A percentile compares a stretch with the other conserved stretches of the same genome.
Conservation (phyloP, 1,284 basidiomycete genomes). For the Kwoniella shivajii region DNA sequence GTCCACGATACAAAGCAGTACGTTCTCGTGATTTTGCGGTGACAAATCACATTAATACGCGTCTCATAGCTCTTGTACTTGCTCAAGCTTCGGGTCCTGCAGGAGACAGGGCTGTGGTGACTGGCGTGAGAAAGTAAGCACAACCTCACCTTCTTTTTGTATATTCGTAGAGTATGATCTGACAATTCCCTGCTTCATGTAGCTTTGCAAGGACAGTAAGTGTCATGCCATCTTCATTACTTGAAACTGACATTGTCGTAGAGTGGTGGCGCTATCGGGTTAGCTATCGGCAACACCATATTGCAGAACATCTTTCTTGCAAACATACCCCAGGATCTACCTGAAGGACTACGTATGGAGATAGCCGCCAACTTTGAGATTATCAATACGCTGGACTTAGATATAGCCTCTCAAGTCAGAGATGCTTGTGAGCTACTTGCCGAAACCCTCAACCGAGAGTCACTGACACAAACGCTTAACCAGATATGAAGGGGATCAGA, state of each 20-base stretch:
- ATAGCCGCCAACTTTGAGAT: constrained; percentile 13
- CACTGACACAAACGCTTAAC: neutral
- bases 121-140: constrained; percentile 33
- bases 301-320: constrained; percentile 26
- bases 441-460: neutral
- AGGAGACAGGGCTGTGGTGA: constrained; percentile 35
- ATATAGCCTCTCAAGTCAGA: neutral
- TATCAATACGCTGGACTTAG: constrained; percentile 3
- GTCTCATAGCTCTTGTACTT: constrained; percentile 32
- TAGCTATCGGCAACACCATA: constrained; percentile 29
- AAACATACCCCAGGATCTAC: constrained; percentile 16
- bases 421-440: constrained; percentile 15
- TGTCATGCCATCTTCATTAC: neutral
- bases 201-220: constrained; percentile 28
- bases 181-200: neutral
- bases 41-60: neutral
- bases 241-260: neutral
- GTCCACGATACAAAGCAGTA: constrained; percentile 35
- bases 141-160: too few relatives aligned
- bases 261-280: constrained; percentile 33
- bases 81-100: constrained; percentile 35
- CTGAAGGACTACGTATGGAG: neutral
- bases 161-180: too few relatives aligned
- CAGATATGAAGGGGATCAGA: constrained; percentile 28
- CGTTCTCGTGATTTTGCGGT: constrained; percentile 1